Conservation (phyloP, 2,329 filamentous ascomycete species). For the Davidsoniella australis region DNA sequence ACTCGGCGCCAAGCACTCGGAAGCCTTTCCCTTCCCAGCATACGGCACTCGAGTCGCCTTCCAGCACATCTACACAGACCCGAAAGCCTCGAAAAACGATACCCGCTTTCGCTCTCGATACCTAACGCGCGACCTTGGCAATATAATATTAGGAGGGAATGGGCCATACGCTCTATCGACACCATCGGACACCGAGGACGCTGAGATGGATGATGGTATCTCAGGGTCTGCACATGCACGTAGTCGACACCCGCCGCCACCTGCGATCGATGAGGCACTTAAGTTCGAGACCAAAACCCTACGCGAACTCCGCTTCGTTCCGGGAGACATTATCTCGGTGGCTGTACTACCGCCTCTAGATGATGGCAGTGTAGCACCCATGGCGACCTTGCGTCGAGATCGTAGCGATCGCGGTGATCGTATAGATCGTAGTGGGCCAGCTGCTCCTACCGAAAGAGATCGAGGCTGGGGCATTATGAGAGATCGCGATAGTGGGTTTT, state of each 20-base stretch:
- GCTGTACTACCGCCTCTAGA: conserved; percentile 59
- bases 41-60: conserved; percentile 77
- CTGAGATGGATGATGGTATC: conserved; percentile 42
- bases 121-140: conserved; percentile 66
- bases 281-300: conserved; percentile 58
- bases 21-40: conserved; percentile 53
- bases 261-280: conserved; percentile 21
- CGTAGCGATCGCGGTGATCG: conserved; percentile 14
- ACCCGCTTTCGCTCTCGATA: conserved; percentile 33
- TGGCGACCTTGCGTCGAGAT: conserved; percentile 30
- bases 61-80: conserved; percentile 71
- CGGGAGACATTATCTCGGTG: conserved; percentile 77
- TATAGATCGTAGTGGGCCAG: too few relatives aligned
- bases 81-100: conserved; percentile 22
- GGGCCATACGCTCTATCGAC: conserved; percentile 25
- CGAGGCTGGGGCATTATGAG: not conserved
- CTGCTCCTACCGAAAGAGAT: conserved; percentile 15
- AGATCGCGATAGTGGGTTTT: not conserved
- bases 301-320: conserved; percentile 61
- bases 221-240: conserved; percentile 56
- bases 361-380: conserved; percentile 56
- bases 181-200: conserved; percentile 15
- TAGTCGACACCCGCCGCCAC: conserved; percentile 42
- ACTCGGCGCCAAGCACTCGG: conserved; percentile 47
- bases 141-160: conserved; percentile 54